Base-by-base conservation (phyloP, 768 basidiomycete species). In the Rhodotorula sphaerocarpa region DNA sequence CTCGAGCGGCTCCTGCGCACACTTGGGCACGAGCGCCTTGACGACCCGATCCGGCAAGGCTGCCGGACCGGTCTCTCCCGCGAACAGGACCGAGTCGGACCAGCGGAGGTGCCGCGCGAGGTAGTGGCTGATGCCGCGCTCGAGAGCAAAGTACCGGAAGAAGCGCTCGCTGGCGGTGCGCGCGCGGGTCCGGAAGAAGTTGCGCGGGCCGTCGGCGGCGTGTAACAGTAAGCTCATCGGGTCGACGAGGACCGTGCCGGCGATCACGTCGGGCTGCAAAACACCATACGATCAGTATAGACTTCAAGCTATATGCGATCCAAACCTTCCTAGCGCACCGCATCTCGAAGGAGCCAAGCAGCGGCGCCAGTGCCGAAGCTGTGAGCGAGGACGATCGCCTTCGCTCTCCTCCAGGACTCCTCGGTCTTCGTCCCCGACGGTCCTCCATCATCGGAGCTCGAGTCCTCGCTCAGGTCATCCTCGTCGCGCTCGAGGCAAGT, bases 101-200 rank as follows among this genome's bases (percentile, higher is more conserved):
- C 66, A 68, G 23, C 56, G 45, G n/a, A 64, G 47, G 51, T 68
- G 62, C 0, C 62, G 58, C 7, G 57, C 50, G 25, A 68, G 28
- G 57, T 54, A 68, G 48, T 63, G 62, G 33, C 45, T 59, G 66
- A 68, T 68, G 23, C 66, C 66, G 18, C 59, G 44, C 43, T 68
- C 66, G 23, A 51, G 47, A 14, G 66, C 54, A 30, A 68, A 68
- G 62, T 63, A 68, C 52, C 59, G 59, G 51, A 68, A 68, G 55
- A 68, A 64, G 39, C 54, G 48, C 47, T 68, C 66, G 47, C 60
- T 61, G 2, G 66, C 59, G 1, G 66, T 64, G 1, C 39, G n/a
- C 20, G 50, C 46, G 28, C 57, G 53, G 2, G 61, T 57, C 18
- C 66, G 58, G 55, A 63, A 68, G 47, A 68, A 68, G 47, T 64